phyloP scores from a whole-genome alignment of 2,329 filamentous ascomycete genomes.

The Tricladium varicosporioides region DNA sequence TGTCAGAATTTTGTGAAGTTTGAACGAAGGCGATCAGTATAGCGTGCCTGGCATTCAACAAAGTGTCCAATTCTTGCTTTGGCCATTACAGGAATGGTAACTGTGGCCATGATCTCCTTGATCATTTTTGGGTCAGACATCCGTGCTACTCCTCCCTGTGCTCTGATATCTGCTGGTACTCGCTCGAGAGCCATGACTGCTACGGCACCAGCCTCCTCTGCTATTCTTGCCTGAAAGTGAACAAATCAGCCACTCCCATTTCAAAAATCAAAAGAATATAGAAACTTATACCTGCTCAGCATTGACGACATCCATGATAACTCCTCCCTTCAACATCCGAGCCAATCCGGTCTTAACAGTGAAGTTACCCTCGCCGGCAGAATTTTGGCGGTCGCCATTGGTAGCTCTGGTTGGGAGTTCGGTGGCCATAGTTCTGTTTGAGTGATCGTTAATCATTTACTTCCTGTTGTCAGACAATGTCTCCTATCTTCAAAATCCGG shows the following conservation, averaged over 20 bases:
- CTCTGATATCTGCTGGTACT: conserved; percentile 93
- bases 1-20: conserved; percentile 3
- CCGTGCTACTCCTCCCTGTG: conserved; percentile 86
- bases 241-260: conserved; percentile 12
- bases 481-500: neutral
- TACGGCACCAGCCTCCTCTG: conserved; percentile 91
- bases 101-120: conserved; percentile 88
- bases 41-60: conserved; percentile 80
- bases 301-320: conserved; percentile 99
- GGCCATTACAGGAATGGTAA: conserved; percentile 98
- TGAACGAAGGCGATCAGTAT: neutral
- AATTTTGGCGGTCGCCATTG: conserved; percentile 24
- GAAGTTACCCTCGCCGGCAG: conserved; percentile 50
- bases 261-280: neutral
- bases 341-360: conserved; percentile 92
- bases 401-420: conserved; percentile 42
- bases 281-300: conserved; percentile 64
- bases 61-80: conserved; percentile 98
- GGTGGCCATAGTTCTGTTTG: conserved; percentile 31
- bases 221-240: conserved; percentile 73
- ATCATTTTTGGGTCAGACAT: conserved; percentile 97
- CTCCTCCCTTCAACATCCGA: conserved; percentile 97
- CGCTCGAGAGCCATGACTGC: conserved; percentile 99
- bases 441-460: conserved; percentile 27
- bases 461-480: neutral